Conservation (phyloP, 2,329 filamentous ascomycete species). For the Pleurostoma richardsiae region DNA sequence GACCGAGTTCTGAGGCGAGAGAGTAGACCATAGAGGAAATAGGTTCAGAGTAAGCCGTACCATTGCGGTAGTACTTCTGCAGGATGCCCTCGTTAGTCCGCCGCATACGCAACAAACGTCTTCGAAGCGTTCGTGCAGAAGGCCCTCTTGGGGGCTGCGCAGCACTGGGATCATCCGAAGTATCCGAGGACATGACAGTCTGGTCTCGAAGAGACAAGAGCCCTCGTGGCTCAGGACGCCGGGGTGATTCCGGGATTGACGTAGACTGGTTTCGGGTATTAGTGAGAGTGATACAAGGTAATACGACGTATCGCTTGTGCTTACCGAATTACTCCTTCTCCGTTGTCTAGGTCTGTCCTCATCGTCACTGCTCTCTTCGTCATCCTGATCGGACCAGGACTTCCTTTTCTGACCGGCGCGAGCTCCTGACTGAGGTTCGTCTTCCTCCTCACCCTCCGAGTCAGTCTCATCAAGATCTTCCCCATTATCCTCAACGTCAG, state of each 20-base stretch:
- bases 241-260: slow-evolving; percentile 61
- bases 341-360: slow-evolving; percentile 73
- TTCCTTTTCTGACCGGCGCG: slow-evolving; percentile 68
- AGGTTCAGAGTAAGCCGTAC: slow-evolving; percentile 89
- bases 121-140: slow-evolving; percentile 67
- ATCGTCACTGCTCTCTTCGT: slow-evolving; percentile 67
- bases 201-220: slow-evolving; percentile 50
- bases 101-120: slow-evolving; percentile 69
- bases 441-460: slow-evolving; percentile 52
- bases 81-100: slow-evolving; percentile 72
- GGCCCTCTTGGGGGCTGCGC: slow-evolving; percentile 55
- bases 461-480: slow-evolving; percentile 56
- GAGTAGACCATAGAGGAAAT: slow-evolving; percentile 94
- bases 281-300: slow-evolving; percentile 17
- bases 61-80: slow-evolving; percentile 78
- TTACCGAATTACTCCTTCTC: slow-evolving; percentile 82
- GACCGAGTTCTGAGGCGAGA: slow-evolving; percentile 86
- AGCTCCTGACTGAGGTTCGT: slow-evolving; percentile 35
- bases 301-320: slow-evolving; percentile 25
- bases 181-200: slow-evolving; percentile 40
- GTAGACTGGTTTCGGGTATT: slow-evolving; percentile 48
- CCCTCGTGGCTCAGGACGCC: slow-evolving; percentile 54
- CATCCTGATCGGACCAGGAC: slow-evolving; percentile 67
- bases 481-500: slow-evolving; percentile 73
- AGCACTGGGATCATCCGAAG: slow-evolving; percentile 49